phyloP scores from a whole-genome alignment of 177 flowering plant genomes.

The Vitis hybrid region DNA sequence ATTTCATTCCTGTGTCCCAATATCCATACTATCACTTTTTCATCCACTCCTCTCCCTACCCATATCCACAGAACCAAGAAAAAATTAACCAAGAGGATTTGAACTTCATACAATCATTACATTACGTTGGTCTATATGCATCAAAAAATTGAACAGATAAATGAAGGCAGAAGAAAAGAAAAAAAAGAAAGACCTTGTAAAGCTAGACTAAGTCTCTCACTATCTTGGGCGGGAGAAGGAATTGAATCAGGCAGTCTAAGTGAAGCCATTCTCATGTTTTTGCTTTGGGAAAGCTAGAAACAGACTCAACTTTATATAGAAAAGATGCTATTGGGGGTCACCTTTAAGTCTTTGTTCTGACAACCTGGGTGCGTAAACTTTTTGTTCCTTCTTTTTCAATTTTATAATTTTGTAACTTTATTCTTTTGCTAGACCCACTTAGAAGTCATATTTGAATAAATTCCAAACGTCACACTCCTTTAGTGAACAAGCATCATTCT shows the following conservation, averaged over 20 bases:
- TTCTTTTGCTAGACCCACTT: too few relatives aligned
- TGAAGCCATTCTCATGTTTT: conserved; percentile 40
- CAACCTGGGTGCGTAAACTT: too few relatives aligned
- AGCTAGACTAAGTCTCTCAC: conserved; percentile 52
- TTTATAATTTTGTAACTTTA: too few relatives aligned
- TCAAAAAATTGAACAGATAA: not conserved
- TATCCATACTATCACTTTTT: conserved; percentile 56
- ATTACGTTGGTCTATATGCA: not conserved
- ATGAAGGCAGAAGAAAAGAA: not conserved
- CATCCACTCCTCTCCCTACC: conserved; percentile 80
- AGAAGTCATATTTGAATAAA: too few relatives aligned
- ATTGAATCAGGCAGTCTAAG: conserved; percentile 53
- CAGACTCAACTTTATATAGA: too few relatives aligned
- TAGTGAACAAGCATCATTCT: too few relatives aligned
- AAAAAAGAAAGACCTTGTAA: conserved; percentile 43
- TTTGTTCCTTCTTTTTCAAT: too few relatives aligned
- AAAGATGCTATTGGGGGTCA: too few relatives aligned
- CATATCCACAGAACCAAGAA: not conserved
- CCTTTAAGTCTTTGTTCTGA: too few relatives aligned
- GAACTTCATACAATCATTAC: too few relatives aligned
- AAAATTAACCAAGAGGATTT: not conserved
- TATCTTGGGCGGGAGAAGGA: conserved; percentile 66
- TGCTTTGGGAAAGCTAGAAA: too few relatives aligned
- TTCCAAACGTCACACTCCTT: too few relatives aligned
- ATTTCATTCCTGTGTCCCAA: conserved; percentile 69